Evolutionary conservation across 1,284 basidiomycete species (phyloP).

Genomic region (Coniferiporia weirii): DNA sequence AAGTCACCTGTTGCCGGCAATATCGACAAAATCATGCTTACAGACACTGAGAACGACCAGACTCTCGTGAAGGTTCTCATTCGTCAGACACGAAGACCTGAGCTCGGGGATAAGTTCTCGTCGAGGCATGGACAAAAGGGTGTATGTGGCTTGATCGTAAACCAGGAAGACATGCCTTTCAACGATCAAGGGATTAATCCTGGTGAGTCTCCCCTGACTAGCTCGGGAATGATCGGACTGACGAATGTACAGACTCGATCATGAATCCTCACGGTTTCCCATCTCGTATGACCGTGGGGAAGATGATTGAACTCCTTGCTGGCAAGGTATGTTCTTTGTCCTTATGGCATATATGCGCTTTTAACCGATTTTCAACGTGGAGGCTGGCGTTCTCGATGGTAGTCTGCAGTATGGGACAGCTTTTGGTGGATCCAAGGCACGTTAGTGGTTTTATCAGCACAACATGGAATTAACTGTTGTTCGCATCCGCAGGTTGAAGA

Average conservation of each 20-base stretch:
- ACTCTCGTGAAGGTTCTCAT: constrained; percentile 99
- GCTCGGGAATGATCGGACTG: not conserved
- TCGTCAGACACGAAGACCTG: constrained; percentile 93
- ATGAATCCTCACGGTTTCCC: constrained; percentile 99
- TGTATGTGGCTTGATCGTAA: constrained; percentile 97
- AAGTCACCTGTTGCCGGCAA: constrained; percentile 91
- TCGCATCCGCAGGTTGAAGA: constrained; percentile 74
- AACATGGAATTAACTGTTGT: constrained; percentile 16
- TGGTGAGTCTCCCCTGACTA: constrained; percentile 41
- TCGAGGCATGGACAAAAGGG: constrained; percentile 98
- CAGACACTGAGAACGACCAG: constrained; percentile 93
- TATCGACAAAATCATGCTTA: constrained; percentile 97
- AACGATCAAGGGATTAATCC: constrained; percentile 95
- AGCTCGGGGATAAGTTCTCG: constrained; percentile 98
- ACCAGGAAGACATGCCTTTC: constrained; percentile 99
- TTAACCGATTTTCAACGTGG: constrained; percentile 18
- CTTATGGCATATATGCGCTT: constrained; percentile 4
- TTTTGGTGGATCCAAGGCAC: constrained; percentile 93
- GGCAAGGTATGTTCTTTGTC: constrained; percentile 64
- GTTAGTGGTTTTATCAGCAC: not conserved
- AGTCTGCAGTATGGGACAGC: constrained; percentile 92
- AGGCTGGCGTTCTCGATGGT: constrained; percentile 86
- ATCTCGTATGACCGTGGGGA: constrained; percentile 99
- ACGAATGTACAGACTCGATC: constrained; percentile 72
- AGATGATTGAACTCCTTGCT: constrained; percentile 99